These are phyloP conservation scores for Stagonosporopsis rhizophila DNA, from an alignment of 2,329 filamentous ascomycete species.

Conservation along the genomic window DNA sequence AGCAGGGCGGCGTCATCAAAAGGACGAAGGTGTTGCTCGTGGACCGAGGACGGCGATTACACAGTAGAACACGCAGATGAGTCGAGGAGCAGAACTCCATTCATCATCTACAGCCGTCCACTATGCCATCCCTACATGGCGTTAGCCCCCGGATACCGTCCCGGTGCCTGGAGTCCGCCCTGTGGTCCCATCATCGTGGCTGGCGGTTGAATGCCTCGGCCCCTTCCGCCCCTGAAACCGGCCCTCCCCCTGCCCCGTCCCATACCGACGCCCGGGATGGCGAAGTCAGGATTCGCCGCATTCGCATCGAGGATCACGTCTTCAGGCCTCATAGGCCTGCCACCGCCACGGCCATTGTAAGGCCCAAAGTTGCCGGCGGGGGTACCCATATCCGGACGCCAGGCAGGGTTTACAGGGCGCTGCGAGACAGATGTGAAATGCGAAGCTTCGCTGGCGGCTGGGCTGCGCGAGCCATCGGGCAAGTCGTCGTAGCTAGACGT, in stretches of 20 bases:
- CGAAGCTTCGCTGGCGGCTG: slow-evolving; percentile 75
- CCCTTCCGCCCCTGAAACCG: slow-evolving; percentile 41
- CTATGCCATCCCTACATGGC: slow-evolving; percentile 36
- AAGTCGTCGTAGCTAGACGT: slow-evolving; percentile 68
- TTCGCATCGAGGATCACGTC: slow-evolving; percentile 73
- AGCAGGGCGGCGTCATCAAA: background rate
- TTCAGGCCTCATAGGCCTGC: slow-evolving; percentile 59
- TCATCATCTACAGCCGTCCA: background rate
- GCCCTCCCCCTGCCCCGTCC: slow-evolving; percentile 44
- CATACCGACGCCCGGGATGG: slow-evolving; percentile 63
- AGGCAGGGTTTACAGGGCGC: slow-evolving; percentile 85
- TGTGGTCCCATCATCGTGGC: slow-evolving; percentile 37
- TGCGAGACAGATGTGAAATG: slow-evolving; percentile 93
- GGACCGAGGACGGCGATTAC: background rate
- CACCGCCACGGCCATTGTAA: slow-evolving; percentile 45
- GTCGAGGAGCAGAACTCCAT: background rate
- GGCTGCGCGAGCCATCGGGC: slow-evolving; percentile 70
- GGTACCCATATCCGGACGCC: slow-evolving; percentile 65
- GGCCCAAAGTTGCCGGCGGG: slow-evolving; percentile 49
- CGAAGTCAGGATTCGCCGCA: slow-evolving; percentile 81
- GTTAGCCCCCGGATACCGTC: slow-evolving; percentile 44
- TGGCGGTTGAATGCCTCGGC: slow-evolving; percentile 39
- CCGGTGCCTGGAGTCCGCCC: slow-evolving; percentile 39
- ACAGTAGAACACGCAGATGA: background rate
- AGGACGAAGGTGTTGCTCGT: background rate